Evolutionary conservation across 768 basidiomycete genomes (phyloP), one percentile per base, ranked within the genome.

Genomic region (Royoungia palumana): DNA sequence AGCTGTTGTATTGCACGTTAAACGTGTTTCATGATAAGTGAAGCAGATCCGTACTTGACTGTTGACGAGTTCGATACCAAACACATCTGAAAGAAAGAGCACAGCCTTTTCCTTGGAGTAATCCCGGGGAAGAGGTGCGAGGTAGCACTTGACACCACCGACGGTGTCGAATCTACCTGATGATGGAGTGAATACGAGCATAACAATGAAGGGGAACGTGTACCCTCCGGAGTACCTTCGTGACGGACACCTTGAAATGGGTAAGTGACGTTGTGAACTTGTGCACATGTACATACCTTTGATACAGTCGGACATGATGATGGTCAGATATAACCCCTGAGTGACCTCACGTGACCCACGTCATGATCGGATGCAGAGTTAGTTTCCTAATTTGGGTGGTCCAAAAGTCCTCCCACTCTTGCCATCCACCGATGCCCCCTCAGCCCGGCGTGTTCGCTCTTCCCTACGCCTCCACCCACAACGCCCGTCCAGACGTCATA

Each of bases 371-470:
- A 52, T 39, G 40, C 17, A 47, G 14, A 41, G 6, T 25, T 32
- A 47, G 41, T 47, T 65, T 60, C 47, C 62, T 48, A 56, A 55
- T 58, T 46, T 49, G 49, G 22, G 1, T 27, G 41, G 45, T 17
- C 59, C 41, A 63, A 62, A 55, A 49, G 8, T 22, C 38, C 19
- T 35, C 34, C 22, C 35, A 37, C 42, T 44, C 39, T 30, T 21
- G 11, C 35, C 42, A 11, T 28, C 14, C 22, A 36, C 16, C 46
- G 59, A 85, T 85, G 81, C 83, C 83, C 41, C 85, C 85, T 38
- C 83, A 85, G 53, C 81, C 79, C 55, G 85, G 85, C 45, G 70
- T 86, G 53, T 87, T 87, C 59, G 72, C 82, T 4, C 64, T 86
- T 14, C 77, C 82, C 14, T 80, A 80, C 61, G 70, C 75, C 25